A percentile compares a stretch with the other conserved stretches of the same genome.
Evolutionary conservation across 768 basidiomycete species (phyloP).

Genomic region (Phanerochaete sordida): DNA sequence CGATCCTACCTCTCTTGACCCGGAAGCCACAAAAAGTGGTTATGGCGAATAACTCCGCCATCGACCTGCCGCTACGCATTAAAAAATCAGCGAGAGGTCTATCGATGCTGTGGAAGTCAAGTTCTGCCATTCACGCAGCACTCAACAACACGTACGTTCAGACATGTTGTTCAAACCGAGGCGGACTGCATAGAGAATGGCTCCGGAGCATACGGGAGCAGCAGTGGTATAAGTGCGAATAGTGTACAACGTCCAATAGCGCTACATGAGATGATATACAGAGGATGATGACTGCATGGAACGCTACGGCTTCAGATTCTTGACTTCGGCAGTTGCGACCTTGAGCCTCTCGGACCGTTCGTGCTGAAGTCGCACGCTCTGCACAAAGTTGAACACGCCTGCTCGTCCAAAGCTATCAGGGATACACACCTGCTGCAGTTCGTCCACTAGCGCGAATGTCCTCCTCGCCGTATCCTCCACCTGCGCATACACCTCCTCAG

Average conservation of each 20-base stretch:
- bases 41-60: too few relatives aligned
- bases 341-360: conserved; percentile 48
- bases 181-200: too few relatives aligned
- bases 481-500: conserved; percentile 15
- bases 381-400: conserved; percentile 2
- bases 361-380: conserved; percentile 48
- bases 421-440: conserved; percentile 48
- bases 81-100: too few relatives aligned
- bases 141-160: too few relatives aligned
- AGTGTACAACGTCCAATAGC: background rate
- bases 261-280: background rate
- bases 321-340: conserved; percentile 45
- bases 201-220: too few relatives aligned
- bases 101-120: too few relatives aligned
- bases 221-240: background rate
- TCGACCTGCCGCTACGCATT: too few relatives aligned
- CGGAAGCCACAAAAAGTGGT: too few relatives aligned
- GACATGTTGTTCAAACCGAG: too few relatives aligned
- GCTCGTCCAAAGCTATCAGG: background rate
- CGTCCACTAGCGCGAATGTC: conserved; percentile 39
- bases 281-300: background rate
- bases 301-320: conserved; percentile 42
- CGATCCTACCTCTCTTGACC: too few relatives aligned
- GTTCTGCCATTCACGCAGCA: too few relatives aligned
- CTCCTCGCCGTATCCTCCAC: conserved; percentile 27